A percentile compares a stretch with the other conserved stretches of the same genome.
Evolutionary conservation across 2,329 filamentous ascomycete species (phyloP).

Genomic region (Diaporthe capsici): DNA sequence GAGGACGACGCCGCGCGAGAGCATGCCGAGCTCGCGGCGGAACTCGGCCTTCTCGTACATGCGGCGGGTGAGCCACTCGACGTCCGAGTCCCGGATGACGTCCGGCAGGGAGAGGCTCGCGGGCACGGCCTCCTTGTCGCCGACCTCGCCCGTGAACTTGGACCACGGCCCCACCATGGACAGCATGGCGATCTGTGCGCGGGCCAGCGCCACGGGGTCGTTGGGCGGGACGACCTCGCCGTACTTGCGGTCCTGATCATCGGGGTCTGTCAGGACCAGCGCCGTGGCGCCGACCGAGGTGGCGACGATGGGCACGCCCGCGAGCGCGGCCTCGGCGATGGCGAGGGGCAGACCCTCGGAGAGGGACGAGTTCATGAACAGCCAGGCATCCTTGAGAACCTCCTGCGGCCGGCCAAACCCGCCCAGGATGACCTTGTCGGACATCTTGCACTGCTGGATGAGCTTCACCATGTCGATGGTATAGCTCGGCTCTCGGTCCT

Average conservation of each 20-base stretch:
- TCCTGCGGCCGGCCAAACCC: conserved; percentile 70
- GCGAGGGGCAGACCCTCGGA: conserved; percentile 70
- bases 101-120: conserved; percentile 48
- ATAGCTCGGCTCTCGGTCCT: conserved; percentile 74
- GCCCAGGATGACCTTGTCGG: conserved; percentile 64
- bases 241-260: conserved; percentile 63
- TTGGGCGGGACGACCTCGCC: conserved; percentile 76
- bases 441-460: conserved; percentile 68
- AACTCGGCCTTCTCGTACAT: conserved; percentile 73
- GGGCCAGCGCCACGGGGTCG: conserved; percentile 71
- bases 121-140: conserved; percentile 53
- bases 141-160: conserved; percentile 67
- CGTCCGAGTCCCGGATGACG: conserved; percentile 62
- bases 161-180: conserved; percentile 74
- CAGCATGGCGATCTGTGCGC: conserved; percentile 73
- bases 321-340: conserved; percentile 70
- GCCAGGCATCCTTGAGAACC: conserved; percentile 69
- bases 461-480: conserved; percentile 71
- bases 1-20: conserved; percentile 69
- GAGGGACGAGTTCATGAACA: conserved; percentile 71
- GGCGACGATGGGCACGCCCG: conserved; percentile 68
- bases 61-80: conserved; percentile 65
- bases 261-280: conserved; percentile 68
- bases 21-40: conserved; percentile 70
- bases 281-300: conserved; percentile 70